phyloP scores from a whole-genome alignment of 2,329 filamentous ascomycete genomes.

The Leptographium lundbergii region DNA sequence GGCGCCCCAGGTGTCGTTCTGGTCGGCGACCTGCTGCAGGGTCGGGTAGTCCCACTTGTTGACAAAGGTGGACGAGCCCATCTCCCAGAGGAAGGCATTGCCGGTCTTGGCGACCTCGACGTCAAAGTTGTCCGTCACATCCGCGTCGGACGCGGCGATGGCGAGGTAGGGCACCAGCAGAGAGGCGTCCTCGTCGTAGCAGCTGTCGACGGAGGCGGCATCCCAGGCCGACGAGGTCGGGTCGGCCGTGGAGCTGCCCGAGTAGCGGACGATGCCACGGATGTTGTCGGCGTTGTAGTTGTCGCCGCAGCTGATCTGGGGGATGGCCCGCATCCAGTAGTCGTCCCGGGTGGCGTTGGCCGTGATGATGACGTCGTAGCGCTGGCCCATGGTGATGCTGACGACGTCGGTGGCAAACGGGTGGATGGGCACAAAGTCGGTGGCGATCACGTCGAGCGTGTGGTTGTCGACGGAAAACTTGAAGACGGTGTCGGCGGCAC shows the following conservation, averaged over 20 bases:
- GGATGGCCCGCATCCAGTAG: constrained; percentile 8
- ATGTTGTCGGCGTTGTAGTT: constrained; percentile 6
- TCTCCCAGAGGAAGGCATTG: constrained; percentile 14
- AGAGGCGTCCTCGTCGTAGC: constrained; percentile 14
- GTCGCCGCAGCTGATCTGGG: constrained; percentile 6
- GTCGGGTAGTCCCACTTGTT: constrained; percentile 15
- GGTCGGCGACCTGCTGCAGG: constrained; percentile 8
- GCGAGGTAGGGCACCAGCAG: constrained; percentile 16
- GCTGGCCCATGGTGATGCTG: constrained; percentile 34
- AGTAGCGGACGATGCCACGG: constrained; percentile 10
- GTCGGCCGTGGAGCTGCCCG: constrained; percentile 3
- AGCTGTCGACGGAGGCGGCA: constrained; percentile 6
- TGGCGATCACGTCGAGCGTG: constrained; percentile 36
- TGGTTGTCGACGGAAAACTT: constrained; percentile 40
- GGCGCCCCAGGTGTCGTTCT: constrained; percentile 7
- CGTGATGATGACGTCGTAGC: constrained; percentile 16
- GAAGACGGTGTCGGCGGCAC: constrained; percentile 35
- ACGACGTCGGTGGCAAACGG: constrained; percentile 35
- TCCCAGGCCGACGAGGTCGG: constrained; percentile 7
- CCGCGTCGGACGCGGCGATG: constrained; percentile 7
- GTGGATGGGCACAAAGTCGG: constrained; percentile 39
- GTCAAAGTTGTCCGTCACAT: constrained; percentile 3
- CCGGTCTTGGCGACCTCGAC: neutral
- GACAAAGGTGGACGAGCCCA: constrained; percentile 13
- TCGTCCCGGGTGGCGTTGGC: constrained; percentile 8